Evolutionary conservation across 495 filamentous ascomycete species (phyloP), one percentile per base, ranked within the genome.

Genomic region (Chaetomidium leptoderma): DNA sequence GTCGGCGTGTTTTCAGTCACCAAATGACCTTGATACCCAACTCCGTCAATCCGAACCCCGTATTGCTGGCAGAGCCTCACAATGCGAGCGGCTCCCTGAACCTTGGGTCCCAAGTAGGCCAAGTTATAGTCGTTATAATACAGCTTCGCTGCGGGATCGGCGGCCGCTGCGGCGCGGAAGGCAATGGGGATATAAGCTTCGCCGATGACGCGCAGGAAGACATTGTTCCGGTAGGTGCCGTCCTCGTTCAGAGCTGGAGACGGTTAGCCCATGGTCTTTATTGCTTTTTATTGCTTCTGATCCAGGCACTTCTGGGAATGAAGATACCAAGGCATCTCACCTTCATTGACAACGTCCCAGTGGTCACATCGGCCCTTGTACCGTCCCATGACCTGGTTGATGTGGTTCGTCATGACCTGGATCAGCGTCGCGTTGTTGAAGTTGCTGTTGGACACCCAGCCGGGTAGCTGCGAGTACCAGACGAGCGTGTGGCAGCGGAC

Each of bases 111-210:
- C 6, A 74, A 69, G 5, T 68, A 73, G 66, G 86, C 85, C 61
- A 85, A 81, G 72, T 82, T 86, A 72, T 87, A 88, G 60, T 85
- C 82, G 63, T 87, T 87, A 73, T 83, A 84, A 63, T 85, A 87
- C 19, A 87, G 76, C 70, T 86, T 86, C 2, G 81, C 78, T 16
- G 64, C 52, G 0, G 79, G 81, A 61, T 86, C 83, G 2, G 72
- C 77, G 8, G 73, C 73, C 13, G 77, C 76, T 16, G 77, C 73
- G 40, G 72, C 71, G 23, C 66, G 58, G 69, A 86, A 83, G 36
- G 83, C 82, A 46, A 84, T 79, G 5, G 69, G 69, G 57, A 85
- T 75, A 62, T 76, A 87, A 48, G 78, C 76, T 46, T 79, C 75
- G 8, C 83, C 83, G 19, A 85, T 62, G 14, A 81, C 73, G 32